phyloP scores from a whole-genome alignment of 2,329 filamentous ascomycete species.

The Akanthomyces dipterigenus region DNA sequence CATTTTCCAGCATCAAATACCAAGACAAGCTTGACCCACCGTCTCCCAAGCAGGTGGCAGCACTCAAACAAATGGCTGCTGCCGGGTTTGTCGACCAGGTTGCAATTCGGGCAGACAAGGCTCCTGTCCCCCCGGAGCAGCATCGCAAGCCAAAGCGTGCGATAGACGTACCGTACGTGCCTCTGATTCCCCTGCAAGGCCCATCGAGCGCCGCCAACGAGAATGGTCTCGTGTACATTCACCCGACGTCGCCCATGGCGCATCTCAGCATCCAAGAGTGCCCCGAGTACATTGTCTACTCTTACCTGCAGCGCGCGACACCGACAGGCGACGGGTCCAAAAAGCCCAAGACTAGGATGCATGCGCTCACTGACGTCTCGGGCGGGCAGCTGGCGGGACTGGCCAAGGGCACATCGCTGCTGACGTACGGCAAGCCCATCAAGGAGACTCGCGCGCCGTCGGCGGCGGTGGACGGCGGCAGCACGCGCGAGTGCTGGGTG shows the following conservation, averaged over 20 bases:
- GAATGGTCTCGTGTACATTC: slow-evolving; percentile 73
- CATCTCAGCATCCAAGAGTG: slow-evolving; percentile 63
- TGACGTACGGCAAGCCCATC: slow-evolving; percentile 84
- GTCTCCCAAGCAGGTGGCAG: slow-evolving; percentile 62
- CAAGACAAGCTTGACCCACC: slow-evolving; percentile 52
- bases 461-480: slow-evolving; percentile 26
- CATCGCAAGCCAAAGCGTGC: slow-evolving; percentile 70
- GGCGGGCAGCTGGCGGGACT: slow-evolving; percentile 69
- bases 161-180: slow-evolving; percentile 86
- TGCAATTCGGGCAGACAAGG: slow-evolving; percentile 83
- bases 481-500: slow-evolving; percentile 70
- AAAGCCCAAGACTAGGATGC: slow-evolving; percentile 73
- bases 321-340: slow-evolving; percentile 46
- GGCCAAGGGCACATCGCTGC: slow-evolving; percentile 75
- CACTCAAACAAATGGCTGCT: slow-evolving; percentile 85
- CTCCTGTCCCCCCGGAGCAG: slow-evolving; percentile 62
- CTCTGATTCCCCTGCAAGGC: slow-evolving; percentile 63
- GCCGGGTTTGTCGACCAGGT: slow-evolving; percentile 92
- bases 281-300: slow-evolving; percentile 83
- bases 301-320: slow-evolving; percentile 67
- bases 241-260: slow-evolving; percentile 76
- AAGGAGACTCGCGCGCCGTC: slow-evolving; percentile 60
- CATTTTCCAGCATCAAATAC: slow-evolving; percentile 50
- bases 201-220: slow-evolving; percentile 30
- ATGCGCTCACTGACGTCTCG: slow-evolving; percentile 73